Evolutionary conservation across 2,329 filamentous ascomycete species (phyloP).

Genomic region (Fusarium multiceps): DNA sequence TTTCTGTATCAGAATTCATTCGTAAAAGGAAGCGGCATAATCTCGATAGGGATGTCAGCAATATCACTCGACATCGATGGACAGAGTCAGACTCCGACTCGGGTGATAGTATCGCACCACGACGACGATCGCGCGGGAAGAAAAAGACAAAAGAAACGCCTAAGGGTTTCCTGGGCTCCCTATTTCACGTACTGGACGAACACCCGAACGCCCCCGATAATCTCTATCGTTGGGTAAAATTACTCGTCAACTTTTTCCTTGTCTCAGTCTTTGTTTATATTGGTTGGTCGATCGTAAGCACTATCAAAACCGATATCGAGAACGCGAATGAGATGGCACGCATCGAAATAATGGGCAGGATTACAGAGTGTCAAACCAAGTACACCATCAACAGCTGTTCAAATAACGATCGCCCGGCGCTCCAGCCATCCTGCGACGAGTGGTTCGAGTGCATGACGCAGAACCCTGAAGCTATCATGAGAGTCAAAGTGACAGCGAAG

Average conservation of each 20-base stretch:
- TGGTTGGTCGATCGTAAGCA: conserved; percentile 74
- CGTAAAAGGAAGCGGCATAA: conserved; percentile 66
- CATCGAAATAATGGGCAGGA: conserved; percentile 76
- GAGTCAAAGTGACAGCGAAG: conserved; percentile 83
- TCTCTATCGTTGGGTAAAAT: conserved; percentile 68
- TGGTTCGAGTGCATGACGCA: conserved; percentile 92
- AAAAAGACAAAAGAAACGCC: conserved; percentile 36
- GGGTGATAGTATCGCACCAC: conserved; percentile 50
- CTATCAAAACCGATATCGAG: conserved; percentile 79
- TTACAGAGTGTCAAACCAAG: conserved; percentile 76
- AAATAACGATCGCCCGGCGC: conserved; percentile 72
- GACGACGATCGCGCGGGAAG: conserved; percentile 42
- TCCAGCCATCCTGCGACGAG: conserved; percentile 77
- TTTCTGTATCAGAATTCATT: conserved; percentile 57
- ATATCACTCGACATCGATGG: conserved; percentile 58
- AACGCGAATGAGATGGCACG: conserved; percentile 76
- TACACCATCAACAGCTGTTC: conserved; percentile 83
- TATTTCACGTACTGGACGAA: conserved; percentile 65
- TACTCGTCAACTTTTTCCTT: conserved; percentile 72
- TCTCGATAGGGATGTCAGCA: conserved; percentile 64
- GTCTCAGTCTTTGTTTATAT: conserved; percentile 70
- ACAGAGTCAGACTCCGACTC: conserved; percentile 63
- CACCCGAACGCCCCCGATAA: conserved; percentile 70
- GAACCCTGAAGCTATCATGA: conserved; percentile 80
- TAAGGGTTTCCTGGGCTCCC: conserved; percentile 53